These are phyloP conservation scores for Pisolithus marmoratus DNA, from an alignment of 768 basidiomycete species.

Conservation along the genomic window DNA sequence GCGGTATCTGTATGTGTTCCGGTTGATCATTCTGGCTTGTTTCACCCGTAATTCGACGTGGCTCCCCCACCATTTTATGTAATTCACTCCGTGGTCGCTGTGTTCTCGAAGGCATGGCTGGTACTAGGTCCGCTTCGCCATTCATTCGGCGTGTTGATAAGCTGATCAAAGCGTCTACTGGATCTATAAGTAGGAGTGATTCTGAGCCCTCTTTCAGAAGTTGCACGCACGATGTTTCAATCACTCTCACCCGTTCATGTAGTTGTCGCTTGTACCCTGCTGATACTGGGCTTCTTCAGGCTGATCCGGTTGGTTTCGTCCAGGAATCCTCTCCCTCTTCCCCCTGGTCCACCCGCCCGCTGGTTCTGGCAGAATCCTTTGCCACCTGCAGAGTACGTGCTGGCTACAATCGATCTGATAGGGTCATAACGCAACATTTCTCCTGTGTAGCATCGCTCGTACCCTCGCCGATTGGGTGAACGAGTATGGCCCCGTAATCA, in stretches of 20 bases:
- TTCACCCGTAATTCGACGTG: too few species aligned
- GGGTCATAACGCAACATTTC: background rate
- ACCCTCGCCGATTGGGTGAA: conserved; percentile 48
- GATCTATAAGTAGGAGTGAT: background rate
- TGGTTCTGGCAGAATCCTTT: conserved; percentile 21
- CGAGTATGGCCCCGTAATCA: conserved; percentile 54
- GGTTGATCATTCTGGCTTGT: too few species aligned
- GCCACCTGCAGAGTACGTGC: conserved; percentile 15
- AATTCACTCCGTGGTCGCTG: too few species aligned
- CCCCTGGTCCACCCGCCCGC: conserved; percentile 20
- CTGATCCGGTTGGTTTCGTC: background rate
- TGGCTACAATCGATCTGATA: background rate
- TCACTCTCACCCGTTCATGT: background rate
- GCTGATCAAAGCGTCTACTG: background rate
- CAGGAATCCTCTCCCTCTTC: conserved; percentile 9
- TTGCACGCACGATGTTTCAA: background rate
- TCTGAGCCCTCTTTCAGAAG: background rate
- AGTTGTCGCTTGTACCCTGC: background rate
- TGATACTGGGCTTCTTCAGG: background rate
- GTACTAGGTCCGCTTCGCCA: background rate
- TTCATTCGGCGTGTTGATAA: background rate
- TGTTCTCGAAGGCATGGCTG: too few species aligned
- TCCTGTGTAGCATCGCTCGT: conserved; percentile 9
- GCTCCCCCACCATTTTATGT: too few species aligned
- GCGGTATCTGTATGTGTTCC: too few species aligned